Percentiles rank a stretch among this genome's conserved stretches.
phyloP scores from a whole-genome alignment of 306 rosid genomes.

The Sphenostylis stenocarpa region DNA sequence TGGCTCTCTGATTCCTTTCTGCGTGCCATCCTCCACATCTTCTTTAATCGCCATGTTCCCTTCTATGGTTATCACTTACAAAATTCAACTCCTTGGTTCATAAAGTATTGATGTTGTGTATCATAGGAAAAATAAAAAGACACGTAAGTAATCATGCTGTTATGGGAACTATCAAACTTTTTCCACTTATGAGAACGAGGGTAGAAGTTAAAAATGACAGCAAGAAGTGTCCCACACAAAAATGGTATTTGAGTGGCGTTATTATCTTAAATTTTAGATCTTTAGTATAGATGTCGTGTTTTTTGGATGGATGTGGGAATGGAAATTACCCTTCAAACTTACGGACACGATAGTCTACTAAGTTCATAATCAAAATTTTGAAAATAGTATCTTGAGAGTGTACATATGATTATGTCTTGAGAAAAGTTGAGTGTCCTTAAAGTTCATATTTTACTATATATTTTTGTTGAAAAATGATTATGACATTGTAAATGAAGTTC shows the following conservation, averaged over 20 bases:
- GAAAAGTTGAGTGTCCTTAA: not conserved
- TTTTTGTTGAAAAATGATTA: no score
- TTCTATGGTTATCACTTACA: not conserved
- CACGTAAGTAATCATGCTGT: not conserved
- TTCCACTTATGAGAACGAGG: not conserved
- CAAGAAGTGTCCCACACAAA: not conserved
- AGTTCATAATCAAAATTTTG: not conserved
- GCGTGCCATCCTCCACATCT: slow-evolving; percentile 47
- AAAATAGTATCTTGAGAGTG: not conserved
- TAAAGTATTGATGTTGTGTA: not conserved
- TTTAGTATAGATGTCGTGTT: not conserved
- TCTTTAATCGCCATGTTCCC: slow-evolving; percentile 57
- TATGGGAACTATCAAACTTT: not conserved
- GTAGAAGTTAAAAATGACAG: not conserved
- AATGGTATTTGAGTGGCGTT: not conserved
- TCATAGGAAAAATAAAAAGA: not conserved
- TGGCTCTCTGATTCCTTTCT: slow-evolving; percentile 43
- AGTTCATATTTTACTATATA: not conserved
- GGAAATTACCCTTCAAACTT: not conserved
- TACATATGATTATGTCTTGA: not conserved
- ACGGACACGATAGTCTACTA: not conserved
- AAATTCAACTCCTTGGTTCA: not conserved
- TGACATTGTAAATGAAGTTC: no score
- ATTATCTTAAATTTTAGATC: not conserved
- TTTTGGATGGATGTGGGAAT: not conserved